Base-by-base conservation (phyloP, 2,329 filamentous ascomycete species). In the Alternaria brassicae region DNA sequence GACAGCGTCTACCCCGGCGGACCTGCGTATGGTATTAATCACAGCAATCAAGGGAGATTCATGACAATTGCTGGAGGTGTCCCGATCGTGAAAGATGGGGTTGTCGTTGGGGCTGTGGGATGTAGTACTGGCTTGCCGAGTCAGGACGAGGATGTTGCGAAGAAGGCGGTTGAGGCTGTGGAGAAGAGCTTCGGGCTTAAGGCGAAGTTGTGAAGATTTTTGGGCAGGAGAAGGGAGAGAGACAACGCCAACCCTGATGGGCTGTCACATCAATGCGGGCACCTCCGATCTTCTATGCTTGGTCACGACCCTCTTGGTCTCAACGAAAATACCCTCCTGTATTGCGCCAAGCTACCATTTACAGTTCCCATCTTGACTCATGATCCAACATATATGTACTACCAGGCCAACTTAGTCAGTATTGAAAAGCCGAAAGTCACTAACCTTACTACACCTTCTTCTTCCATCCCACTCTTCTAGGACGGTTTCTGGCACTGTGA, bases 1-100 rank as follows among this genome's bases (percentile, higher is more conserved):
- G 84, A 85, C 61, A 78, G 77, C 39, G 83, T 85, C 19, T 81
- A 81, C 76, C 84, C 84, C 5, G 84, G 84, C 6, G 84, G 84
- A 0, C 72, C 77, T 1, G 84, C 82, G 0, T 86, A 81, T 61
- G 82, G 83, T 15, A 83, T 84, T 37, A 81, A 82, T 42, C 81
- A 83, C 48, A 81, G 74, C 23, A 86, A 86, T 69, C 81, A 81
- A 12, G 84, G 84, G 6, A 69, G 83, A 41, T 86, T 86, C 61
- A 83, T 75, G 69, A 80, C 83, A 7, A 83, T 86, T 67, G 84
- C 81, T 2, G 84, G 84, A 8, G 84, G 84, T 1, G 68, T 86
- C 4, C 84, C 84, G 4, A 81, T 86, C 63, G 65, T 78, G 36
- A 70, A 69, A 41, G 79, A 81, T 50, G 83, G 83, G 3, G 73